Evolutionary conservation across 2,329 filamentous ascomycete species (phyloP), one percentile per base, ranked within the genome.

Genomic region (Phyllosticta capitalensis): DNA sequence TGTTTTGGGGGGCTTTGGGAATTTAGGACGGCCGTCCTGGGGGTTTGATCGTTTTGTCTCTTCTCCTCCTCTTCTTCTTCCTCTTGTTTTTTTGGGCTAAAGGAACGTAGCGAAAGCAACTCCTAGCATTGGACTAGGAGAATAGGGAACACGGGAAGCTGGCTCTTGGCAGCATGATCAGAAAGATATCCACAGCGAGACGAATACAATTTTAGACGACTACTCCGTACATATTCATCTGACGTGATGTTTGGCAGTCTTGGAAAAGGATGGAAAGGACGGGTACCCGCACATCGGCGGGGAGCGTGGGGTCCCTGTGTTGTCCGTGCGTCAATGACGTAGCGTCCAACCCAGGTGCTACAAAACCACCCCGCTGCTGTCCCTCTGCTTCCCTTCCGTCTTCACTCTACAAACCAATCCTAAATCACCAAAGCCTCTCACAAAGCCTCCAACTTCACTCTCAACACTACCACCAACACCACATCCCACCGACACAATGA

Each of bases 401-500:
- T 54, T 28, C 52, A 51, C 24, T n/a, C n/a, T n/a, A 30, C 33
- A 55, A 19, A 58, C 21, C 52, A 60, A n/a, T n/a, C n/a, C n/a
- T n/a, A n/a, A n/a, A n/a, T n/a, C n/a, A n/a, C n/a, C n/a, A n/a
- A n/a, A n/a, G n/a, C n/a, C n/a, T n/a, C n/a, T 21, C 51, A 59
- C 57, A 20, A 38, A 52, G 33, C 38, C 19, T 28, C 28, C 54
- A 60, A 54, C 24, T 38, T 26, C 21, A 30, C 20, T 30, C 49
- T 14, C 20, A 14, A 33, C 59, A 30, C 51, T 19, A 24, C 53
- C 30, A 19, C 58, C 59, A 52, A 48, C 21, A 53, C 26, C 60
- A 30, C 49, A 45, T 30, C 52, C 1, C 30, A 56, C 33, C 45
- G 21, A 59, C 61, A 69, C 52, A 61, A 73, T 74, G 72, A 60